These are phyloP conservation scores for Gossypioides kirkii DNA, from an alignment of 345 rosid genomes.

Conservation along the genomic window DNA sequence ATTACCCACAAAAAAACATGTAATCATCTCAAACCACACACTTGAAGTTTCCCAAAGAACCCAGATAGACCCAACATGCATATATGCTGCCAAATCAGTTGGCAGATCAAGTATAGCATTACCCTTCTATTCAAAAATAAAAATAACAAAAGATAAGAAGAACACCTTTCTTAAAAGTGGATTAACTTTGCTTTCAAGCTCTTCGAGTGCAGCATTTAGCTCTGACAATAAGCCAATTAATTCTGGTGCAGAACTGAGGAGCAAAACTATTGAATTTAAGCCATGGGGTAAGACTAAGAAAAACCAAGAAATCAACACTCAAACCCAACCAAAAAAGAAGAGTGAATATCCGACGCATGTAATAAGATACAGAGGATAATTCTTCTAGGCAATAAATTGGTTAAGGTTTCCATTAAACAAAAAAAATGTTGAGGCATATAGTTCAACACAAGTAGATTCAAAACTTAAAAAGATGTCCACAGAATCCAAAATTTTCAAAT, in stretches of 20 bases:
- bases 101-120: not conserved
- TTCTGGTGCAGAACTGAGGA: constrained; percentile 88
- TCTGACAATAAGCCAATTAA: constrained; percentile 80
- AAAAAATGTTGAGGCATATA: not conserved
- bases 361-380: not conserved
- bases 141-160: not conserved
- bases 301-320: not conserved
- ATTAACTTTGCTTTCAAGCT: constrained; percentile 67
- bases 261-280: constrained; percentile 4
- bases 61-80: not conserved
- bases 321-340: not conserved
- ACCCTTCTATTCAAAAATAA: not conserved
- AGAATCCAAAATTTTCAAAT: not conserved
- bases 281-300: not conserved
- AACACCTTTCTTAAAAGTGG: constrained; percentile 66
- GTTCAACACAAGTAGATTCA: not conserved
- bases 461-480: not conserved
- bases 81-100: constrained; percentile 3
- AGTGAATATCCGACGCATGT: not conserved
- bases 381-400: not conserved
- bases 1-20: not conserved
- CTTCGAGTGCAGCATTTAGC: constrained; percentile 58
- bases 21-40: not conserved
- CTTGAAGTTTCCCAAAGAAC: not conserved
- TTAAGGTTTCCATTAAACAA: not conserved